phyloP scores from a whole-genome alignment of 495 filamentous ascomycete species.

The Talaromyces wortmannii region DNA sequence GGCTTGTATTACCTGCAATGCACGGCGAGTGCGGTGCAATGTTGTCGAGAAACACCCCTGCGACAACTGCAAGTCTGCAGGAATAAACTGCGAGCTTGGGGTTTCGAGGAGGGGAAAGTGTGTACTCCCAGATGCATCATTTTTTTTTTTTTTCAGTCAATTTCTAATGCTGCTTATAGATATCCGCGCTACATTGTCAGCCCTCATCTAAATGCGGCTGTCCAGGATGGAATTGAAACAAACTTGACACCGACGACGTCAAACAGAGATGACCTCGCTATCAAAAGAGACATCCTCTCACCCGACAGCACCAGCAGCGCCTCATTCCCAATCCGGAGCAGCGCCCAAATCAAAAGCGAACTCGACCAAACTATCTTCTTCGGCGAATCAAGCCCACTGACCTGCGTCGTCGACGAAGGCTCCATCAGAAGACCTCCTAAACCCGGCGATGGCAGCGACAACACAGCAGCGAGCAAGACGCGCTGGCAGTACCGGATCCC shows the following conservation, averaged over 20 bases:
- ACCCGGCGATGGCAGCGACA: constrained; percentile 15
- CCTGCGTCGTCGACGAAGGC: constrained; percentile 30
- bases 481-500: constrained; percentile 29
- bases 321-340: constrained; percentile 7
- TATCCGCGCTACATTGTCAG: constrained; percentile 15
- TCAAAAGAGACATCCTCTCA: constrained; percentile 5
- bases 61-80: constrained; percentile 32
- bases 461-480: constrained; percentile 13
- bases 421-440: constrained; percentile 16
- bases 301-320: constrained; percentile 2
- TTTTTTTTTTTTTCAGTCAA: background rate
- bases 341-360: constrained; percentile 2
- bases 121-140: background rate
- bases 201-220: background rate
- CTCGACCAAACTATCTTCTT: constrained; percentile 27
- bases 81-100: constrained; percentile 32
- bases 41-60: constrained; percentile 37
- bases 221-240: constrained; percentile 10
- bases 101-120: constrained; percentile 39
- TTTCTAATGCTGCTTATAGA: constrained; percentile 4
- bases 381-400: constrained; percentile 34
- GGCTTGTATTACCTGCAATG: constrained; percentile 39
- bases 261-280: background rate
- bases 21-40: constrained; percentile 40
- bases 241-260: constrained; percentile 2